Evolutionary conservation across 2,329 filamentous ascomycete genomes (phyloP), one percentile per base, ranked within the genome.

Genomic region (Fusarium nanum): DNA sequence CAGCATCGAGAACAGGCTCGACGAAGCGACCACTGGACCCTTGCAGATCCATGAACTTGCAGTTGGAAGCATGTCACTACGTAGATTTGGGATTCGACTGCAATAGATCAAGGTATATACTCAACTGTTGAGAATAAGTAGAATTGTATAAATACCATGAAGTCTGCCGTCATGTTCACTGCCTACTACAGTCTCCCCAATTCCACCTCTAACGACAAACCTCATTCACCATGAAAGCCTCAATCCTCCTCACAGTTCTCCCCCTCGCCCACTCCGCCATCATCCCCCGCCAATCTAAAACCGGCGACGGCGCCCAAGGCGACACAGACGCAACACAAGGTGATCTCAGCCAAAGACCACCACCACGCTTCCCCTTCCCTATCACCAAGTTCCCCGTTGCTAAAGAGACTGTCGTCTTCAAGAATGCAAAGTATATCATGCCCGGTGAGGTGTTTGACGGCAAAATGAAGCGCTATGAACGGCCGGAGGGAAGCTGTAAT

Each of bases 401-500:
- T 7, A 76, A 76, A 13, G 75, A 76, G 47, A 77, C 75, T 0
- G 74, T 77, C 1, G 75, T 77, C 0, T 44, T 77, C 1, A 64
- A 75, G 22, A 53, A 75, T 13, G 65, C 72, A 18, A 80, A 79
- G 56, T 78, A 80, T 41, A 73, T 79, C 20, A 61, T 76, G 56
- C 75, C 77, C 0, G 76, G 78, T 2, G 72, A 75, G 13, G 72
- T 76, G 1, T 80, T 77, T 32, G 79, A 80, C 22, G 79, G 78
- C 48, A 75, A 76, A 48, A 80, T 78, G 78, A 77, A 77, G 42
- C 77, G 77, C 6, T 83, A 79, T 60, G 80, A 83, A 58, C 80
- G 80, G 13, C 78, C 77, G 2, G 76, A 77, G 42, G 80, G 79
- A 23, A 79, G 78, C 56, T 86, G 84, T 68, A 81, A 77, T 41